Evolutionary conservation across 2,329 filamentous ascomycete species (phyloP).

Genomic region (Xylaria sp.): DNA sequence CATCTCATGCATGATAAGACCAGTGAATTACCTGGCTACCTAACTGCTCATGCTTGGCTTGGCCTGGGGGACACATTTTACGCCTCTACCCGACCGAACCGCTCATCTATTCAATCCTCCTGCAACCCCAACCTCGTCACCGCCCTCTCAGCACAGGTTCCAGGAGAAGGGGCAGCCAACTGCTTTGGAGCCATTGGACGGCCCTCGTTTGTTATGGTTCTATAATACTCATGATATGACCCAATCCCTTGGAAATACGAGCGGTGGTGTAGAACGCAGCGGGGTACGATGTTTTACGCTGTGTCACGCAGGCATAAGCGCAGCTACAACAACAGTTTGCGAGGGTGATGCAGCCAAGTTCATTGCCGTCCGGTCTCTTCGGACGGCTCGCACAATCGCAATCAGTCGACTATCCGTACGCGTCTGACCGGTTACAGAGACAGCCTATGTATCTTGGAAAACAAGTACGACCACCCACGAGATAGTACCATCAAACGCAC

Average conservation of each 20-base stretch:
- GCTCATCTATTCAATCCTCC: conserved; percentile 31
- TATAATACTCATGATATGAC: conserved; percentile 22
- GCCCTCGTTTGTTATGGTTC: conserved; percentile 4
- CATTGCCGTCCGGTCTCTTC: conserved; percentile 21
- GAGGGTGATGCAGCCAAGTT: conserved; percentile 28
- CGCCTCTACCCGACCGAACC: conserved; percentile 44
- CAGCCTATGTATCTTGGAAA: conserved; percentile 22
- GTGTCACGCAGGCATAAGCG: conserved; percentile 31
- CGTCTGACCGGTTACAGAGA: conserved; percentile 35
- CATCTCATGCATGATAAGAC: conserved; percentile 35
- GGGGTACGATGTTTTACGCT: conserved; percentile 24
- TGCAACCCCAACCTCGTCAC: conserved; percentile 20
- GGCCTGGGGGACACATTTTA: conserved; percentile 35
- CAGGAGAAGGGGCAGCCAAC: conserved; percentile 8
- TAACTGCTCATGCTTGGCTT: conserved; percentile 36
- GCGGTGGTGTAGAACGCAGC: conserved; percentile 10
- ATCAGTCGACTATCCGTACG: conserved; percentile 22
- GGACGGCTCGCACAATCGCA: conserved; percentile 21
- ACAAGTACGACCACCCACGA: conserved; percentile 19
- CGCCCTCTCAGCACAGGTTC: conserved; percentile 1
- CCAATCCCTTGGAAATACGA: conserved; percentile 32
- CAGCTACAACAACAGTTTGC: conserved; percentile 38
- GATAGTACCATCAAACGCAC: conserved; percentile 23
- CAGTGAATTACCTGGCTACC: conserved; percentile 33
- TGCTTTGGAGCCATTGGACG: conserved; percentile 5